Conservation (phyloP, 371 early-diverging fungal genomes). For the Actinomucor elegans region DNA sequence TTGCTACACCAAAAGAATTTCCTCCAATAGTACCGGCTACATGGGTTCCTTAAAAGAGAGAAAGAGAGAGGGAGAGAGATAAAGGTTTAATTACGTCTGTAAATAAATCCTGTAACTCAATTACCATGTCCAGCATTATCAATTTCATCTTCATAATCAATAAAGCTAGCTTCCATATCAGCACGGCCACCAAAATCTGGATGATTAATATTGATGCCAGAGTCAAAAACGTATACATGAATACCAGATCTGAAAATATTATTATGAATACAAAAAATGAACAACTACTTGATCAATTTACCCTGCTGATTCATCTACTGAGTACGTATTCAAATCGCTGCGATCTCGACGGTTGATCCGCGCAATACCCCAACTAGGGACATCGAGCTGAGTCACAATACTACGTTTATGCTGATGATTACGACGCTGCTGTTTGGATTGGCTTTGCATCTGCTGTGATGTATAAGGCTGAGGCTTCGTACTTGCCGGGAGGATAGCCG, state of each 20-base stretch:
- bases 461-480: constrained; percentile 2
- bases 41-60: constrained; percentile 60
- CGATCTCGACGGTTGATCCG: constrained; percentile 52
- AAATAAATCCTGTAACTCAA: neutral
- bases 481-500: constrained; percentile 6
- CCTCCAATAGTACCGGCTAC: constrained; percentile 71
- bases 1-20: constrained; percentile 63
- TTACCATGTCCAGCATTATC: constrained; percentile 59
- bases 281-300: constrained; percentile 3
- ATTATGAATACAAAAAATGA: neutral
- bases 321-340: constrained; percentile 29
- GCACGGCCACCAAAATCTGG: constrained; percentile 86
- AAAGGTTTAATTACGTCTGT: neutral
- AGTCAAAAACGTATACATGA: constrained; percentile 74
- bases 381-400: constrained; percentile 22
- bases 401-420: constrained; percentile 4
- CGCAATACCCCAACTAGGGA: constrained; percentile 62
- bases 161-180: constrained; percentile 62
- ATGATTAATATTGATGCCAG: constrained; percentile 72
- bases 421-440: neutral
- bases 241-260: constrained; percentile 51
- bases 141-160: constrained; percentile 35
- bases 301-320: constrained; percentile 50
- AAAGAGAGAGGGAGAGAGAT: too few species aligned
- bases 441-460: neutral